phyloP scores from a whole-genome alignment of 2,329 filamentous ascomycete genomes.

The Penicillium sp. region DNA sequence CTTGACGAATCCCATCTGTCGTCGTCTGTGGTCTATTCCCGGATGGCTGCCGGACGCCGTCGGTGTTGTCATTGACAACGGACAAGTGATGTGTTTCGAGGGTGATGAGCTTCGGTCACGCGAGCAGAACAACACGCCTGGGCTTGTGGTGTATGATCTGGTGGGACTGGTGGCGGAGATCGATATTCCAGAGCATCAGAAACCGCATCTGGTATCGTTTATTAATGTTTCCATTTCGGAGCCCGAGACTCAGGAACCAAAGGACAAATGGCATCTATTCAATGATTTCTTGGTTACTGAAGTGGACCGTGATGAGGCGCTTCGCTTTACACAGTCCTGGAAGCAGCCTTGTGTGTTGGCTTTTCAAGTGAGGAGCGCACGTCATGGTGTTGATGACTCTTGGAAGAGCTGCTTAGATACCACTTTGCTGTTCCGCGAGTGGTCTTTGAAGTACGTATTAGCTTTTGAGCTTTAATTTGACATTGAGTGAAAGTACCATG shows the following conservation, averaged over 20 bases:
- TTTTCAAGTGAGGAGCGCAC: conserved; percentile 81
- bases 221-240: conserved; percentile 72
- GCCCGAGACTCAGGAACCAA: conserved; percentile 59
- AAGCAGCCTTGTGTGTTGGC: conserved; percentile 88
- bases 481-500: not conserved
- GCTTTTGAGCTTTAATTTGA: not conserved
- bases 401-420: conserved; percentile 90
- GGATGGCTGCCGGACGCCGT: conserved; percentile 95
- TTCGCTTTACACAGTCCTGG: conserved; percentile 89
- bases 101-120: conserved; percentile 85
- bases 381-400: conserved; percentile 80
- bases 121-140: conserved; percentile 77
- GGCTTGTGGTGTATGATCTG: conserved; percentile 87
- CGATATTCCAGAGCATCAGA: conserved; percentile 81
- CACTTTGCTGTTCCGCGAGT: conserved; percentile 79
- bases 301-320: conserved; percentile 79
- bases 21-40: conserved; percentile 80
- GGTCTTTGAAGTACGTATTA: conserved; percentile 53
- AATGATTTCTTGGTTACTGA: conserved; percentile 94
- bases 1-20: conserved; percentile 72
- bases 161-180: conserved; percentile 91
- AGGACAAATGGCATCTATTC: conserved; percentile 90
- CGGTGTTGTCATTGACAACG: conserved; percentile 85
- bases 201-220: conserved; percentile 88
- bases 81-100: conserved; percentile 94